Conservation (phyloP, 768 basidiomycete genomes). For the Macrolepiota dolichaula region DNA sequence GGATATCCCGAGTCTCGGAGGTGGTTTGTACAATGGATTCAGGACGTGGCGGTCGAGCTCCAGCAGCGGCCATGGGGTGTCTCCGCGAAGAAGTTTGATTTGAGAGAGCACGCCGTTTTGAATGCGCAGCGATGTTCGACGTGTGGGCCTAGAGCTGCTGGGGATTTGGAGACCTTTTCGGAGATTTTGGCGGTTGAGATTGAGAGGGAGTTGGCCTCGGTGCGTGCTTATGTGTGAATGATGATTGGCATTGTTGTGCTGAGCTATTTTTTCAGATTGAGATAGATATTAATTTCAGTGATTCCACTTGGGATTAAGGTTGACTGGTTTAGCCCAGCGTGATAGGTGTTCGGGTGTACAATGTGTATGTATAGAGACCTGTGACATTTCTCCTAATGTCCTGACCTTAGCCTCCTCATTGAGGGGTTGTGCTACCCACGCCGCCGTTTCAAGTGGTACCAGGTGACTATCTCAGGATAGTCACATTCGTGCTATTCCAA, state of each 20-base stretch:
- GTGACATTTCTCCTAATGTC: no score
- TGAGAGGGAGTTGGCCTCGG: conserved; percentile 28
- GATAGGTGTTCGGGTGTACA: background rate
- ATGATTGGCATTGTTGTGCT: background rate
- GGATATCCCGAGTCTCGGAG: conserved; percentile 21
- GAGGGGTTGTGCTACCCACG: no score
- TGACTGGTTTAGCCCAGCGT: background rate
- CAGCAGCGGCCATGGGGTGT: conserved; percentile 30
- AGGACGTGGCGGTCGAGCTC: conserved; percentile 25
- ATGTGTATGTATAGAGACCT: background rate
- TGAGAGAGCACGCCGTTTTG: conserved; percentile 21
- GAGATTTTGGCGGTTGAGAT: conserved; percentile 28
- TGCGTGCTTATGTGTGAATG: conserved; percentile 12
- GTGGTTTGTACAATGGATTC: conserved; percentile 33
- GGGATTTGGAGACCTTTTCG: conserved; percentile 28
- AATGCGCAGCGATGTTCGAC: conserved; percentile 23
- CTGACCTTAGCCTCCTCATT: no score
- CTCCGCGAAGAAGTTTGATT: conserved; percentile 28
- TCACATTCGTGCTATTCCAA: background rate
- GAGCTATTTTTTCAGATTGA: conserved; percentile 16
- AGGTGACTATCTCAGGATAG: background rate
- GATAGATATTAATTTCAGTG: conserved; percentile 23
- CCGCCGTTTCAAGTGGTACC: no score
- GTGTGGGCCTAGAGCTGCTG: conserved; percentile 22
- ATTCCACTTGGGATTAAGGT: conserved; percentile 7